Evolutionary conservation across 495 filamentous ascomycete genomes (phyloP).

Genomic region (Daldinia bambusicola): DNA sequence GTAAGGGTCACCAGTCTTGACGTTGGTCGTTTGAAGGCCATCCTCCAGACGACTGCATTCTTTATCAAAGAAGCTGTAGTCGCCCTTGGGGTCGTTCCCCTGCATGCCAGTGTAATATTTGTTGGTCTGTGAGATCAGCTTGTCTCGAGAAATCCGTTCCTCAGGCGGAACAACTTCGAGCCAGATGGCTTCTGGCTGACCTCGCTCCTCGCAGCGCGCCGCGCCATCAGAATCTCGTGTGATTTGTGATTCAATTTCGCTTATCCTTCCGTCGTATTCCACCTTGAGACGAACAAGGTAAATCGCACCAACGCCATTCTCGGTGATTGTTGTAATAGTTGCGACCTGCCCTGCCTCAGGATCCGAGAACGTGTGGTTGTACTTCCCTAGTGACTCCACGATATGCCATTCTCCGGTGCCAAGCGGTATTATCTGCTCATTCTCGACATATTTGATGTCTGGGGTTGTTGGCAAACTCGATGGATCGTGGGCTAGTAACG

Average conservation of each 20-base stretch:
- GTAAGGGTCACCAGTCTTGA: conserved; percentile 38
- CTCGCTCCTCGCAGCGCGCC: conserved; percentile 34
- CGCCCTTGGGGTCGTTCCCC: conserved; percentile 39
- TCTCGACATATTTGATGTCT: conserved; percentile 41
- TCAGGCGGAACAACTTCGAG: conserved; percentile 32
- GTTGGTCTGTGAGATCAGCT: conserved; percentile 39
- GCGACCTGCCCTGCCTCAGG: conserved; percentile 42
- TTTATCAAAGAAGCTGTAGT: conserved; percentile 44
- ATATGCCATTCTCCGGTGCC: conserved; percentile 43
- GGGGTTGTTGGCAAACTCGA: conserved; percentile 31
- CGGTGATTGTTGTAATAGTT: conserved; percentile 40
- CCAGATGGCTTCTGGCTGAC: conserved; percentile 40
- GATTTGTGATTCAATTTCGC: conserved; percentile 43
- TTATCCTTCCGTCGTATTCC: conserved; percentile 39
- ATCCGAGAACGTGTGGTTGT: conserved; percentile 44
- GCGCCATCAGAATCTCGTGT: conserved; percentile 36
- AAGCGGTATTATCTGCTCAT: conserved; percentile 39
- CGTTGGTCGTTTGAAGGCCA: conserved; percentile 41
- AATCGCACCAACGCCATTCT: conserved; percentile 41
- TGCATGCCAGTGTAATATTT: conserved; percentile 46
- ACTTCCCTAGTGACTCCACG: conserved; percentile 38
- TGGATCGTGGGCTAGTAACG: conserved; percentile 38
- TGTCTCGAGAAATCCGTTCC: conserved; percentile 35
- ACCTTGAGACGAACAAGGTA: conserved; percentile 42
- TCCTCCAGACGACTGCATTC: conserved; percentile 45